These are phyloP conservation scores for Clonostachys chloroleuca DNA, from an alignment of 2,329 filamentous ascomycete species.

Conservation along the genomic window DNA sequence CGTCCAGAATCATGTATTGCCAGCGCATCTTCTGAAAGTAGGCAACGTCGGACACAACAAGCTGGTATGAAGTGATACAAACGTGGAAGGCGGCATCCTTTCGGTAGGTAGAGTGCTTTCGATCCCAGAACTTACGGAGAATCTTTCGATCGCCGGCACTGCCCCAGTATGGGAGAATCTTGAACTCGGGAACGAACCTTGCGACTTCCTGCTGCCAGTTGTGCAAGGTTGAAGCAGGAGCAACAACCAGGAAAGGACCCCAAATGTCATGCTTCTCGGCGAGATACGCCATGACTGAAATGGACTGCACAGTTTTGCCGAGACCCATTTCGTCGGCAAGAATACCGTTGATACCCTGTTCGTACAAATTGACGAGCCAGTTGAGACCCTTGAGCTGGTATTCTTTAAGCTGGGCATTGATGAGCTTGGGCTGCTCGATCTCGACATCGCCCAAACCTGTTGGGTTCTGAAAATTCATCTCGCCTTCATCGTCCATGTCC, in stretches of 20 bases:
- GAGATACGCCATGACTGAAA: conserved; percentile 98
- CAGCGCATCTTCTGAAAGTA: conserved; percentile 99
- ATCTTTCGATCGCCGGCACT: conserved; percentile 92
- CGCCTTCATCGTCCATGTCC: conserved; percentile 82
- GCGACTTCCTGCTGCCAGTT: conserved; percentile 99
- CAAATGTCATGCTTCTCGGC: conserved; percentile 97
- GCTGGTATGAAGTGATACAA: conserved; percentile 92
- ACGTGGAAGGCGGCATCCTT: conserved; percentile 94
- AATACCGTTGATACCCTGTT: conserved; percentile 99
- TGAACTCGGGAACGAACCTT: conserved; percentile 89
- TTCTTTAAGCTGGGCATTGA: conserved; percentile 93
- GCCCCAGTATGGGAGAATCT: conserved; percentile 97
- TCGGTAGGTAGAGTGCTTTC: conserved; percentile 93
- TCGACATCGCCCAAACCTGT: conserved; percentile 92
- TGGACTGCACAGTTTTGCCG: conserved; percentile 97
- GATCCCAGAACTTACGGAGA: conserved; percentile 97
- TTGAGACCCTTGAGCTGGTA: conserved; percentile 99
- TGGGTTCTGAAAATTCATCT: conserved; percentile 99
- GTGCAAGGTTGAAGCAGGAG: conserved; percentile 92
- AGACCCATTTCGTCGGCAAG: conserved; percentile 99
- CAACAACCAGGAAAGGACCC: conserved; percentile 96
- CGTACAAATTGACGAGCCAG: conserved; percentile 98
- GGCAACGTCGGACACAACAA: conserved; percentile 91
- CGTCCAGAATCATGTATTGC: conserved; percentile 99
- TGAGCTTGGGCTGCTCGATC: conserved; percentile 88